These are phyloP conservation scores for Allomyces arbusculus DNA, from an alignment of 192 early-diverging fungal genomes.

Conservation along the genomic window DNA sequence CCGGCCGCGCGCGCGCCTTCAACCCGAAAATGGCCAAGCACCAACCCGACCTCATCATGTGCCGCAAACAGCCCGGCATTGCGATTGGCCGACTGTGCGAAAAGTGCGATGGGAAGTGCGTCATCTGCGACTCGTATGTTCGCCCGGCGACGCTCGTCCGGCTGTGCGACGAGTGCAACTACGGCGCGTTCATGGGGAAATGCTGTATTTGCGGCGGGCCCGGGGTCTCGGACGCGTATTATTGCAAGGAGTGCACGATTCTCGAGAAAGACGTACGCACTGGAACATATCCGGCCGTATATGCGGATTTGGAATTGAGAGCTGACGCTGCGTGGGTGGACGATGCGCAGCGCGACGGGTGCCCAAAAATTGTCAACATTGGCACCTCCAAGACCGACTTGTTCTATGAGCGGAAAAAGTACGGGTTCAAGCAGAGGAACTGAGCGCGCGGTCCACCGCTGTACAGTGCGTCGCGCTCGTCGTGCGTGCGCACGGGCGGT, in stretches of 20 bases:
- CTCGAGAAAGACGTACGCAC: slow-evolving; percentile 86
- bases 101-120: slow-evolving; percentile 78
- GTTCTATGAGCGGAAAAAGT: slow-evolving; percentile 87
- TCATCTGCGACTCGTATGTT: slow-evolving; percentile 92
- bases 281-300: too few relatives aligned
- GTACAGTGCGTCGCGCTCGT: too few relatives aligned
- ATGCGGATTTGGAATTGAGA: background rate
- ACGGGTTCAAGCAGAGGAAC: slow-evolving; percentile 48
- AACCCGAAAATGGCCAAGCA: slow-evolving; percentile 45
- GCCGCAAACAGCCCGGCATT: slow-evolving; percentile 82
- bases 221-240: slow-evolving; percentile 84
- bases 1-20: background rate
- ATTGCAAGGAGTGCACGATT: slow-evolving; percentile 74
- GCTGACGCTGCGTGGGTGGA: background rate
- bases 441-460: too few relatives aligned
- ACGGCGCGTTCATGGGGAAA: slow-evolving; percentile 68
- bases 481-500: too few relatives aligned
- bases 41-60: slow-evolving; percentile 84
- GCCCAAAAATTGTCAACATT: slow-evolving; percentile 94
- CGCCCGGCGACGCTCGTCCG: slow-evolving; percentile 69
- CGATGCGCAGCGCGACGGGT: slow-evolving; percentile 58
- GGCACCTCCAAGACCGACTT: slow-evolving; percentile 76
- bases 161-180: slow-evolving; percentile 95
- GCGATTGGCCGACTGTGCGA: slow-evolving; percentile 70
- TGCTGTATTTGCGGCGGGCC: slow-evolving; percentile 78